A percentile compares a stretch with the other conserved stretches of the same genome.
phyloP scores from a whole-genome alignment of 2,329 filamentous ascomycete genomes.

The Botrytis tulipae region DNA sequence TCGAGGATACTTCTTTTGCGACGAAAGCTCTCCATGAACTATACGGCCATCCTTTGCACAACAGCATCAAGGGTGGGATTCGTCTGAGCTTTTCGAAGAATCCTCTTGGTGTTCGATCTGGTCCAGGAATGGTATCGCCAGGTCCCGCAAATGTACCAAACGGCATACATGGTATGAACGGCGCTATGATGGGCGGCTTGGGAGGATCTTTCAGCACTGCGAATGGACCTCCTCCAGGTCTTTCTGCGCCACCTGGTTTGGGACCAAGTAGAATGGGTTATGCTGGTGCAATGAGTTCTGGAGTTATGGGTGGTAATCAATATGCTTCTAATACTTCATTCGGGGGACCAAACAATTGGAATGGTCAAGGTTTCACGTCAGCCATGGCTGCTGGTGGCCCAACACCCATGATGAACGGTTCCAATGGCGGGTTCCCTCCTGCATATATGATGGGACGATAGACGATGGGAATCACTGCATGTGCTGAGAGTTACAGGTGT shows the following conservation, averaged over 20 bases:
- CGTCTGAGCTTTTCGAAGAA: slow-evolving; percentile 97
- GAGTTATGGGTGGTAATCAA: slow-evolving; percentile 30
- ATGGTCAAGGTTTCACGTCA: slow-evolving; percentile 31
- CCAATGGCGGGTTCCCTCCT: slow-evolving; percentile 37
- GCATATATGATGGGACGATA: slow-evolving; percentile 42
- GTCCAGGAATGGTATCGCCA: slow-evolving; percentile 50
- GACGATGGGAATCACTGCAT: slow-evolving; percentile 22
- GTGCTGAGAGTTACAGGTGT: neutral
- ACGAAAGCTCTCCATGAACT: slow-evolving; percentile 88
- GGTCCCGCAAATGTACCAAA: slow-evolving; percentile 44
- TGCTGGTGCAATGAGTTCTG: slow-evolving; percentile 28
- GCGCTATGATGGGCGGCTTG: slow-evolving; percentile 48
- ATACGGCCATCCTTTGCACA: slow-evolving; percentile 82
- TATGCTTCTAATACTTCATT: slow-evolving; percentile 32
- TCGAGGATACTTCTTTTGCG: slow-evolving; percentile 88
- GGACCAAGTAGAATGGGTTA: slow-evolving; percentile 40
- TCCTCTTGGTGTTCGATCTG: slow-evolving; percentile 84
- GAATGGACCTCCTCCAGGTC: slow-evolving; percentile 74
- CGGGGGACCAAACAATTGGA: slow-evolving; percentile 35
- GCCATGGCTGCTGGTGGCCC: slow-evolving; percentile 37
- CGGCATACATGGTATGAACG: slow-evolving; percentile 56
- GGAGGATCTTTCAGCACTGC: slow-evolving; percentile 41
- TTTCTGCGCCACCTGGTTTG: slow-evolving; percentile 72
- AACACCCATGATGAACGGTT: slow-evolving; percentile 34
- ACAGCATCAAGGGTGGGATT: slow-evolving; percentile 92